Percentiles rank a stretch among this genome's conserved stretches.
Conservation (phyloP, 140 eudicot genomes). For the Senecio squalidus region DNA sequence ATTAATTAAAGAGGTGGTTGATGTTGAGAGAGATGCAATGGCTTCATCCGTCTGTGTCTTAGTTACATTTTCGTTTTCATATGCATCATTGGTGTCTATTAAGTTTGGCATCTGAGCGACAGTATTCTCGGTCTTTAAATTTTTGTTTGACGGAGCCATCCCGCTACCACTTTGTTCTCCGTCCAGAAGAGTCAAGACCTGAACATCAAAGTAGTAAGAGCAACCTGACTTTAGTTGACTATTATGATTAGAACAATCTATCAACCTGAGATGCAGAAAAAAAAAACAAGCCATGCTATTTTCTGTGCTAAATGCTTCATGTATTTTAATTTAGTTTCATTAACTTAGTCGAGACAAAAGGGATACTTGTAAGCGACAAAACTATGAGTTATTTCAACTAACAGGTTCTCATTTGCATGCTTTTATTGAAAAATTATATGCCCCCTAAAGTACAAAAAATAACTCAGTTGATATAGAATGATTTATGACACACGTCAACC, state of each 20-base stretch:
- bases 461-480: too few species aligned
- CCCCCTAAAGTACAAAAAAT: too few species aligned
- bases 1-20: slow-evolving; percentile 46
- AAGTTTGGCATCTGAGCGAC: slow-evolving; percentile 65
- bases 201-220: slow-evolving; percentile 7
- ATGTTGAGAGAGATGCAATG: slow-evolving; percentile 25
- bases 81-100: slow-evolving; percentile 67
- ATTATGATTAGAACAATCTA: neutral
- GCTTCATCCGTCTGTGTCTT: slow-evolving; percentile 29
- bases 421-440: too few species aligned
- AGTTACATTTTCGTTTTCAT: slow-evolving; percentile 32
- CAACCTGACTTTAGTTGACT: neutral
- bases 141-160: slow-evolving; percentile 31
- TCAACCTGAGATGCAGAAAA: neutral
- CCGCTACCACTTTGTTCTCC: slow-evolving; percentile 39
- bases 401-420: too few species aligned
- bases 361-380: slow-evolving; percentile 9
- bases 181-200: slow-evolving; percentile 65
- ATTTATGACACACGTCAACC: too few species aligned
- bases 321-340: slow-evolving; percentile 6
- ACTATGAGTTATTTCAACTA: neutral
- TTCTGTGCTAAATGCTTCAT: slow-evolving; percentile 5
- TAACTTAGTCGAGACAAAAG: neutral
- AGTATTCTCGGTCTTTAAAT: slow-evolving; percentile 32
- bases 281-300: neutral